Percentiles rank a stretch among this genome's conserved stretches.
Conservation (phyloP, 495 filamentous ascomycete genomes). For the Acidiella bohemica region DNA sequence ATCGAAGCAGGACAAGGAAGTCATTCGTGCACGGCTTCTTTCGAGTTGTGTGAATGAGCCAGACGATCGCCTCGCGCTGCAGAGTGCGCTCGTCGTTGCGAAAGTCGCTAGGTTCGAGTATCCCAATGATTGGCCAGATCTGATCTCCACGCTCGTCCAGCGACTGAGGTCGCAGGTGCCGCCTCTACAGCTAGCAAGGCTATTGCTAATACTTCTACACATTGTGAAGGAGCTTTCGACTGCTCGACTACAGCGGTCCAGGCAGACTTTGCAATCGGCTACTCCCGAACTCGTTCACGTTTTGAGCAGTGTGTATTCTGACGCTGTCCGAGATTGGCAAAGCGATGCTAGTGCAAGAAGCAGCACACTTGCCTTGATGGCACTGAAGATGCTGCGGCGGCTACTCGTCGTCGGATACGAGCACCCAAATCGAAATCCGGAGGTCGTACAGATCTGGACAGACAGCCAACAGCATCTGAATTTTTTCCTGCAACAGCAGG, state of each 20-base stretch:
- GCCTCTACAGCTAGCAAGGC: constrained; percentile 49
- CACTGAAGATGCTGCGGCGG: constrained; percentile 66
- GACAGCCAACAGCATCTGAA: constrained; percentile 57
- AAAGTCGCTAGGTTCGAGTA: constrained; percentile 85
- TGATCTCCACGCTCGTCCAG: constrained; percentile 41
- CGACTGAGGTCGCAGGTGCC: constrained; percentile 42
- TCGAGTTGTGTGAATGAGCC: constrained; percentile 61
- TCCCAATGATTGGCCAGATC: constrained; percentile 63
- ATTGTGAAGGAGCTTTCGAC: constrained; percentile 83
- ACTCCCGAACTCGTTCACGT: constrained; percentile 70
- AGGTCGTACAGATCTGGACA: constrained; percentile 65
- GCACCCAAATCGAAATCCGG: constrained; percentile 59
- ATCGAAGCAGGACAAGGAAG: constrained; percentile 54
- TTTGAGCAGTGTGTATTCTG: constrained; percentile 61
- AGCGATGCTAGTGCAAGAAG: constrained; percentile 42
- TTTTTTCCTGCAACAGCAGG: constrained; percentile 40
- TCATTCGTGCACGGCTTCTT: constrained; percentile 59
- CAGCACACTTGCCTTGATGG: constrained; percentile 57
- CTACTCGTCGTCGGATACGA: constrained; percentile 73
- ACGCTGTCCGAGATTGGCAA: constrained; percentile 60
- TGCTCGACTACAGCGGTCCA: constrained; percentile 54
- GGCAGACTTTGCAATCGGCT: constrained; percentile 56
- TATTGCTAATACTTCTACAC: constrained; percentile 63
- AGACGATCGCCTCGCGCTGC: constrained; percentile 56
- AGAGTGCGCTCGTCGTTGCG: constrained; percentile 74